Evolutionary conservation across 2,329 filamentous ascomycete genomes (phyloP).

Genomic region (Septoria linicola): DNA sequence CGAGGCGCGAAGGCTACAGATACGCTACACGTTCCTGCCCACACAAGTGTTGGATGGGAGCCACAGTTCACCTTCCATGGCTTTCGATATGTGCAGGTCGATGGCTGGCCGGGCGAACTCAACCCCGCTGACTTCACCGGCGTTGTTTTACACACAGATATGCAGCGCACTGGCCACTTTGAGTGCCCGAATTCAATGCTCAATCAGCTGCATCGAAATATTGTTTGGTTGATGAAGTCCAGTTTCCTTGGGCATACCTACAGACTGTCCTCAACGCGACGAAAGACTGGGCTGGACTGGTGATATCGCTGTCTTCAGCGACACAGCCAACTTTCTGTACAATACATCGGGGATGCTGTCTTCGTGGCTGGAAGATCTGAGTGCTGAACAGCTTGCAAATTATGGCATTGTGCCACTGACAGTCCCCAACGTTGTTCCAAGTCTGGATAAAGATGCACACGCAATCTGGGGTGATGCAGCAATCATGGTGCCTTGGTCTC

Average conservation of each 20-base stretch:
- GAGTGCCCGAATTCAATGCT: slow-evolving; percentile 53
- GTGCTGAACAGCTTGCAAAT: slow-evolving; percentile 36
- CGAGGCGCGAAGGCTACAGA: slow-evolving; percentile 48
- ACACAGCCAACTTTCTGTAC: slow-evolving; percentile 56
- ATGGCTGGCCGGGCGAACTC: slow-evolving; percentile 44
- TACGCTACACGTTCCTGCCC: slow-evolving; percentile 39
- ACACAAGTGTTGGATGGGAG: slow-evolving; percentile 41
- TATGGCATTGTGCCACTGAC: slow-evolving; percentile 29
- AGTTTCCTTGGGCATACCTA: slow-evolving; percentile 60
- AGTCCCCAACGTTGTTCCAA: slow-evolving; percentile 20
- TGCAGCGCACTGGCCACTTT: slow-evolving; percentile 53
- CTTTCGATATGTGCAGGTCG: slow-evolving; percentile 53
- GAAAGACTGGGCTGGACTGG: slow-evolving; percentile 58
- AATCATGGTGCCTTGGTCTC: slow-evolving; percentile 39
- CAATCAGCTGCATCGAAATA: slow-evolving; percentile 57
- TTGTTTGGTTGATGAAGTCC: slow-evolving; percentile 57
- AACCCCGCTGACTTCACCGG: slow-evolving; percentile 36
- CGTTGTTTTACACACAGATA: slow-evolving; percentile 53
- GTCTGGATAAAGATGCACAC: slow-evolving; percentile 24
- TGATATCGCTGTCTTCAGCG: slow-evolving; percentile 52
- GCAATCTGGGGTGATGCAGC: slow-evolving; percentile 45
- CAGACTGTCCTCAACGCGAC: slow-evolving; percentile 58
- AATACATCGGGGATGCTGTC: slow-evolving; percentile 53
- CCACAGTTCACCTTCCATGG: slow-evolving; percentile 56
- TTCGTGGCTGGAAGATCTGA: slow-evolving; percentile 53